Percentiles rank a stretch among this genome's conserved stretches.
Conservation (phyloP, 306 rosid genomes). For the Quercus agrifolia region DNA sequence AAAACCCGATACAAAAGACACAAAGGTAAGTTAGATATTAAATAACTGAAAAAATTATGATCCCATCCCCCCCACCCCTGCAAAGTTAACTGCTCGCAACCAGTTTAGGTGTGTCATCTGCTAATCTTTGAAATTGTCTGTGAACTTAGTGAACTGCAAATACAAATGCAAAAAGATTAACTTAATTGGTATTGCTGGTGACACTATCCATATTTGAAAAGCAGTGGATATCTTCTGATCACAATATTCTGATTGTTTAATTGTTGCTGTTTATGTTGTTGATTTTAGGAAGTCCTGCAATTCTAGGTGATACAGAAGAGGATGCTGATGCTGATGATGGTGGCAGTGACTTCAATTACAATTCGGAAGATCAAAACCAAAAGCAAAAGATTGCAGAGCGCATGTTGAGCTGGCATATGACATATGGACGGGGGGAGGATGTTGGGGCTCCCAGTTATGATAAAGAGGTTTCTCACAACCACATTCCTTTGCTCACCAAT, state of each 20-base stretch:
- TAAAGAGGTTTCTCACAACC: too few relatives aligned
- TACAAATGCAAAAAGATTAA: not conserved
- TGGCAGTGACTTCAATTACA: slow-evolving; percentile 60
- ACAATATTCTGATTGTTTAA: not conserved
- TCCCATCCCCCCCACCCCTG: too few relatives aligned
- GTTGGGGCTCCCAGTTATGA: too few relatives aligned
- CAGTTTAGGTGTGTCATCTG: not conserved
- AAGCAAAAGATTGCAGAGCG: slow-evolving; percentile 85
- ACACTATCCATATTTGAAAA: not conserved
- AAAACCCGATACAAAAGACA: slow-evolving; percentile 83
- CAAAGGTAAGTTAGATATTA: slow-evolving; percentile 47
- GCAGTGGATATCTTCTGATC: not conserved
- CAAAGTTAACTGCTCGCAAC: not conserved
- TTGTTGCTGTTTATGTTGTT: slow-evolving; percentile 7
- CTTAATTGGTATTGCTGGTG: not conserved
- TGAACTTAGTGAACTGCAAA: not conserved
- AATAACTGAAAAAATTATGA: not conserved
- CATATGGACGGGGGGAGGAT: too few relatives aligned
- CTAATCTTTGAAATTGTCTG: not conserved
- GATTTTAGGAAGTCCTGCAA: slow-evolving; percentile 83
- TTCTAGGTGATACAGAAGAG: slow-evolving; percentile 76
- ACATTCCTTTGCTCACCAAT: too few relatives aligned
- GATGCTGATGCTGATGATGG: slow-evolving; percentile 51
- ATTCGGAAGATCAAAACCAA: slow-evolving; percentile 69
- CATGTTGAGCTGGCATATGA: too few relatives aligned